Evolutionary conservation across 768 basidiomycete species (phyloP).

Genomic region (Mycena epipterygia): DNA sequence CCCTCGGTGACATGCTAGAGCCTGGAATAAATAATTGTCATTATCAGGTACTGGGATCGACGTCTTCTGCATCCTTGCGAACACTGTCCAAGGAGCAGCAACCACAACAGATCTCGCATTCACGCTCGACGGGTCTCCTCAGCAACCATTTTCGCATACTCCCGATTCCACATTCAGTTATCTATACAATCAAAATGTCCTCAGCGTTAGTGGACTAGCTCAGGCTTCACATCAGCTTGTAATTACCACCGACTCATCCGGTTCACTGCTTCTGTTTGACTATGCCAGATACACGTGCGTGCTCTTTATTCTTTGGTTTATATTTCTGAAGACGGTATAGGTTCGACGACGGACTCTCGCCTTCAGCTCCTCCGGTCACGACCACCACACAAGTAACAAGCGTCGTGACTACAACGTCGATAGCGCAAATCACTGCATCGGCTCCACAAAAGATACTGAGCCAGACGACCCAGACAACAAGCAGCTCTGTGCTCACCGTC

Average conservation of each 20-base stretch:
- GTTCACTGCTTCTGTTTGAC: constrained; percentile 24
- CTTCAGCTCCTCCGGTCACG: neutral
- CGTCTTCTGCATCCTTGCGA: constrained; percentile 27
- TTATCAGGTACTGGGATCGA: constrained; percentile 8
- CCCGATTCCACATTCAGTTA: constrained; percentile 13
- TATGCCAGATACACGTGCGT: constrained; percentile 26
- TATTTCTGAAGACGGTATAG: neutral
- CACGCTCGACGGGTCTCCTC: constrained; percentile 17
- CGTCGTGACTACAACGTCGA: neutral
- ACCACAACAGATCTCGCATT: constrained; percentile 18
- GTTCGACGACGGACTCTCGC: neutral
- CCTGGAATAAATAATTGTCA: too few relatives aligned
- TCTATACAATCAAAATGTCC: constrained; percentile 9
- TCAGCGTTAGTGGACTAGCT: neutral
- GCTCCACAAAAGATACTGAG: neutral
- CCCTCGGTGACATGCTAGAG: too few relatives aligned
- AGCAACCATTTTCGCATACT: neutral
- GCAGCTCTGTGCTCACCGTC: neutral
- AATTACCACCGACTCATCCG: constrained; percentile 18
- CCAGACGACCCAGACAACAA: neutral
- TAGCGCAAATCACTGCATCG: neutral
- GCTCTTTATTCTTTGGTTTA: too few relatives aligned
- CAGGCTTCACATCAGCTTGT: constrained; percentile 8
- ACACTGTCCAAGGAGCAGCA: neutral
- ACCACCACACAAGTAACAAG: neutral